Conservation (phyloP, 202 grass and related monocot genomes). For the Bolboschoenoplectus hybrid region DNA sequence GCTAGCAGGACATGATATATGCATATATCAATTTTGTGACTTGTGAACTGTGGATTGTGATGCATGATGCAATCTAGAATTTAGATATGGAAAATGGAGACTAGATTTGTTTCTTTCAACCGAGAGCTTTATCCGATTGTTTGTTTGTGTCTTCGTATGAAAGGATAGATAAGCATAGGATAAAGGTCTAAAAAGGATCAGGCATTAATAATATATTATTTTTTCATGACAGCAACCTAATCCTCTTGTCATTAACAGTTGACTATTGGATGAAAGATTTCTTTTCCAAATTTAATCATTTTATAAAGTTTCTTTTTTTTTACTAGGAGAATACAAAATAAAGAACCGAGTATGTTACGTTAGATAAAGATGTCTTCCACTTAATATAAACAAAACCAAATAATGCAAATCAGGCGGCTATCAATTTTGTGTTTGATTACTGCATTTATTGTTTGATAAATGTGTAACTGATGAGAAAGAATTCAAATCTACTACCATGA, state of each 20-base stretch:
- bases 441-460: neutral
- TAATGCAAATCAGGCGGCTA: neutral
- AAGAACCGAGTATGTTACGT: neutral
- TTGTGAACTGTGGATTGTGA: no score
- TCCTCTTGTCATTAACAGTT: conserved; percentile 14
- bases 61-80: no score
- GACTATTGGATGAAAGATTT: neutral
- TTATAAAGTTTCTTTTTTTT: neutral
- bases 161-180: neutral
- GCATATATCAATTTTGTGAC: no score
- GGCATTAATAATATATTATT: neutral
- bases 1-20: no score
- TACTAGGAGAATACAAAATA: neutral
- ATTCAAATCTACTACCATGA: no score
- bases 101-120: no score
- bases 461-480: neutral
- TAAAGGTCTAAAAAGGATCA: neutral
- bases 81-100: no score
- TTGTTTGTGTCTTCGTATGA: neutral
- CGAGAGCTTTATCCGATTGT: neutral
- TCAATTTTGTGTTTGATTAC: neutral
- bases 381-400: neutral
- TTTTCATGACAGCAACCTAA: conserved; percentile 8
- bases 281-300: neutral
- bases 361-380: neutral